Percentiles rank a stretch among this genome's conserved stretches.
Conservation (phyloP, 305 asterid species). For the Fraxinus velutina region DNA sequence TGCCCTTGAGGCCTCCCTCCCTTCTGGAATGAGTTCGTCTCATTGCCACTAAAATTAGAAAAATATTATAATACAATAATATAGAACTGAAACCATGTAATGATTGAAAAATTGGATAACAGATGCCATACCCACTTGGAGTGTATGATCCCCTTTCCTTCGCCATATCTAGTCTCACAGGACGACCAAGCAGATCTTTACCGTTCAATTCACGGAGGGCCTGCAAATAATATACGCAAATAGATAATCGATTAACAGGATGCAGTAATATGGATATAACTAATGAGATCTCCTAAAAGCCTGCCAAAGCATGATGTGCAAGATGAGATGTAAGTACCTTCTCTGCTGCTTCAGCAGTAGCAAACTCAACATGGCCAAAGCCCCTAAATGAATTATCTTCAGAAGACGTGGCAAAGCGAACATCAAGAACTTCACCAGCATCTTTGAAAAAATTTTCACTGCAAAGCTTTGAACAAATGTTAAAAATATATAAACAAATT, state of each 20-base stretch:
- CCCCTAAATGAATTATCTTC: constrained; percentile 64
- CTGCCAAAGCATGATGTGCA: background rate
- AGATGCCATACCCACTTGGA: constrained; percentile 46
- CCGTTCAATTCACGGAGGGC: constrained; percentile 63
- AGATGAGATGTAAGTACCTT: constrained; percentile 39
- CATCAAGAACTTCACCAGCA: constrained; percentile 63
- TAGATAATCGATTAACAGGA: background rate
- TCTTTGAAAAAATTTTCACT: constrained; percentile 68
- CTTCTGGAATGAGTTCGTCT: constrained; percentile 46
- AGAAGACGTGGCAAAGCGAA: constrained; percentile 50
- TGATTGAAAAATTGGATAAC: background rate
- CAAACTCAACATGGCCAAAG: constrained; percentile 85
- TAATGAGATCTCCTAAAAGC: background rate
- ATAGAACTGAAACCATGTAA: background rate
- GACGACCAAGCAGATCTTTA: constrained; percentile 58
- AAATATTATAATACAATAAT: background rate
- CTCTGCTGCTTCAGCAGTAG: constrained; percentile 57
- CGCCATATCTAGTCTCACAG: constrained; percentile 62
- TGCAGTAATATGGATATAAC: background rate
- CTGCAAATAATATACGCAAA: constrained; percentile 29
- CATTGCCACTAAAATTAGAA: constrained; percentile 32
- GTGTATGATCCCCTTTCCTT: constrained; percentile 56
- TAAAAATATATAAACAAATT: background rate
- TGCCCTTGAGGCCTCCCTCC: constrained; percentile 39
- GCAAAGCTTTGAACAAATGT: constrained; percentile 17